Conservation (phyloP, 2,329 filamentous ascomycete species). For the Fusarium sp. region DNA sequence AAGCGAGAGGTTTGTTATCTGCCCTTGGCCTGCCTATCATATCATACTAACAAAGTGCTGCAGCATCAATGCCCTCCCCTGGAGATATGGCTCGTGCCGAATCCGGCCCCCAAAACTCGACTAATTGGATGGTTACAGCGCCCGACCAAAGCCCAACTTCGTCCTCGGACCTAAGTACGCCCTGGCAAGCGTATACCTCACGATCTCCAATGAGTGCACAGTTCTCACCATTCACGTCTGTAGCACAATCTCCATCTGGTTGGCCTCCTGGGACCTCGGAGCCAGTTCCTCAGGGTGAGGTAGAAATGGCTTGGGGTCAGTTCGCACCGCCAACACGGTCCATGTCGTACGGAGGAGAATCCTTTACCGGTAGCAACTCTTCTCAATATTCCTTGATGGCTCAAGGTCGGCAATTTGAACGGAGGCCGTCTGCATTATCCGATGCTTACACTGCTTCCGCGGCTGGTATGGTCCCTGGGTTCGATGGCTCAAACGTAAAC, state of each 20-base stretch:
- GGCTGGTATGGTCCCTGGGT: conserved; percentile 53
- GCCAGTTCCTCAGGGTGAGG: conserved; percentile 55
- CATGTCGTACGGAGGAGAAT: conserved; percentile 63
- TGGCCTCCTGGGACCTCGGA: conserved; percentile 58
- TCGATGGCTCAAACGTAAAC: conserved; percentile 53
- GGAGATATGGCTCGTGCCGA: conserved; percentile 25
- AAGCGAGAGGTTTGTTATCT: conserved; percentile 59
- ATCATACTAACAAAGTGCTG: conserved; percentile 10
- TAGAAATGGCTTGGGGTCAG: conserved; percentile 59
- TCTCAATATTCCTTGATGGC: conserved; percentile 58
- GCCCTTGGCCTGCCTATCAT: conserved; percentile 35
- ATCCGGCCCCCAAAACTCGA: conserved; percentile 55
- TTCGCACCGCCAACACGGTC: conserved; percentile 60
- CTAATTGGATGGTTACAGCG: conserved; percentile 62
- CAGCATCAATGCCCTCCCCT: conserved; percentile 32
- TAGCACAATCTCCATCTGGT: conserved; percentile 54
- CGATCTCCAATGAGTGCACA: conserved; percentile 65
- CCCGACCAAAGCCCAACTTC: conserved; percentile 54
- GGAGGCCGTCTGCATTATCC: conserved; percentile 57
- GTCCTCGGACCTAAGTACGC: conserved; percentile 58
- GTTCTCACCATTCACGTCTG: conserved; percentile 63
- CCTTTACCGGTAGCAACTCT: conserved; percentile 52
- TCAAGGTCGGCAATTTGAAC: conserved; percentile 57
- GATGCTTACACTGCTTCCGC: conserved; percentile 60
- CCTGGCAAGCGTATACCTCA: conserved; percentile 64